phyloP scores from a whole-genome alignment of 1,139 yeast genomes.

The Candida neerlandica region DNA sequence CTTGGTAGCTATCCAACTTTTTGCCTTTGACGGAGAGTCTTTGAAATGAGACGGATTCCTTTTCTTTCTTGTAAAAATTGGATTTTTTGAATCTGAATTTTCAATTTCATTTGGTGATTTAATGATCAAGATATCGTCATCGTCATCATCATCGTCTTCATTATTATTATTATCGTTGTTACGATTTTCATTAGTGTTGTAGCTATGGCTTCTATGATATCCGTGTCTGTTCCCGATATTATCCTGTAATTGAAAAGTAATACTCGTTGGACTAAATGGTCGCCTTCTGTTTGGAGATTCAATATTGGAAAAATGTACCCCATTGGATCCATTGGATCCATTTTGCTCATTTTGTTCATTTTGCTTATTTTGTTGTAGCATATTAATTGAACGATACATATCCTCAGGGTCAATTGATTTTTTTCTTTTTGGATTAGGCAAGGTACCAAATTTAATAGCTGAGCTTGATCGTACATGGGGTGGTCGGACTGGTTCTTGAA shows the following conservation, averaged over 20 bases:
- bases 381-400: constrained; percentile 78
- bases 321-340: constrained; percentile 3
- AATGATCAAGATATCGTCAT: constrained; percentile 82
- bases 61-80: constrained; percentile 36
- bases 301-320: neutral
- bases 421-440: constrained; percentile 42
- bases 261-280: constrained; percentile 1
- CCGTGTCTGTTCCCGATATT: constrained; percentile 11
- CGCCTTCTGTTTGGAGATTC: neutral
- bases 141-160: constrained; percentile 28
- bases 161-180: neutral
- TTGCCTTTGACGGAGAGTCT: constrained; percentile 18
- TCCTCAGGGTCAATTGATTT: constrained; percentile 76
- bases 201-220: constrained; percentile 26
- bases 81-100: constrained; percentile 30
- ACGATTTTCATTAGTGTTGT: neutral
- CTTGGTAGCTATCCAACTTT: constrained; percentile 12
- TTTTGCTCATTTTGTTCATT: constrained; percentile 17
- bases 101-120: constrained; percentile 78
- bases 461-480: constrained; percentile 4
- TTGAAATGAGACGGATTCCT: constrained; percentile 14
- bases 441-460: constrained; percentile 41
- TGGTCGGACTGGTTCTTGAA: constrained; percentile 7
- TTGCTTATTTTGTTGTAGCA: constrained; percentile 45
- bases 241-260: constrained; percentile 1